Evolutionary conservation across 805 yeast species (phyloP).

Genomic region (Sporopachydermia lactativora): DNA sequence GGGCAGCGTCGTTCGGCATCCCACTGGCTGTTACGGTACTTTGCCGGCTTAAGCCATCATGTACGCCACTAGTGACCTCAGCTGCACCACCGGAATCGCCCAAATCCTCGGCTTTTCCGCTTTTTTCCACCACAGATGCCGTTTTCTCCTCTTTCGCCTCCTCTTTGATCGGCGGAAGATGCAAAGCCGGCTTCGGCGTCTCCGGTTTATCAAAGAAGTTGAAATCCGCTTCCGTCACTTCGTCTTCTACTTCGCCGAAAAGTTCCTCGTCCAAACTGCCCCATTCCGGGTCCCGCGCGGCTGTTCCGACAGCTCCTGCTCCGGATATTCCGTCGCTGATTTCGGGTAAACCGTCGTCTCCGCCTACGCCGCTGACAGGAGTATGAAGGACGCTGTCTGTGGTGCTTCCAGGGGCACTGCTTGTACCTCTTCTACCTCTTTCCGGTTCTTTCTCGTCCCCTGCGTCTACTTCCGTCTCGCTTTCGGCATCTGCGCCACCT

Average conservation of each 20-base stretch:
- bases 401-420: too few relatives aligned
- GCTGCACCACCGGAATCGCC: too few relatives aligned
- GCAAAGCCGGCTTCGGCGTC: conserved; percentile 6
- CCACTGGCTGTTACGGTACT: not conserved
- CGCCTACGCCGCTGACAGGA: too few relatives aligned
- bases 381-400: too few relatives aligned
- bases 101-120: too few relatives aligned
- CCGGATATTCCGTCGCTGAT: too few relatives aligned
- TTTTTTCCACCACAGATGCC: not conserved
- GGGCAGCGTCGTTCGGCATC: conserved; percentile 3
- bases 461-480: too few relatives aligned
- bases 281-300: conserved; percentile 9
- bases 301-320: not conserved
- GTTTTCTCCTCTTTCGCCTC: conserved; percentile 3
- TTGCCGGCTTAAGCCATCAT: conserved; percentile 1
- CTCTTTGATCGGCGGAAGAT: conserved; percentile 5
- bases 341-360: too few relatives aligned
- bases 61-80: conserved; percentile 3
- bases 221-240: conserved; percentile 27
- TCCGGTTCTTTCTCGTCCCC: too few relatives aligned
- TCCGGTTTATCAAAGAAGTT: conserved; percentile 23
- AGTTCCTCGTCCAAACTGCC: conserved; percentile 17
- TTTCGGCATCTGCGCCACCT: not conserved
- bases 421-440: too few relatives aligned
- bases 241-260: conserved; percentile 19